phyloP scores from a whole-genome alignment of 345 rosid genomes.

The Zanthoxylum bungeanum region DNA sequence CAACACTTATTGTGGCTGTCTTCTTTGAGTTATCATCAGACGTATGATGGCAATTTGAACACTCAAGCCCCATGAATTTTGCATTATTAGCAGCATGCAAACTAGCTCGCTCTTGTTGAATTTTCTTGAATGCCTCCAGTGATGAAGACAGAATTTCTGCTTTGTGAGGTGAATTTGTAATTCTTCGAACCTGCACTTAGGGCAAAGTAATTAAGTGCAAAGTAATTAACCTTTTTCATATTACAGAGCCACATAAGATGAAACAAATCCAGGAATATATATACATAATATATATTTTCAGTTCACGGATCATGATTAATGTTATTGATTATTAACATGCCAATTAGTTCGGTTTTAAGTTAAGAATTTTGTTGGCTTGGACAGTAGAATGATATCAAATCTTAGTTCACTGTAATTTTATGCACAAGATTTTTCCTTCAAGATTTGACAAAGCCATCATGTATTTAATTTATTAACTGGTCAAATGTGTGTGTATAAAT shows the following conservation, averaged over 20 bases:
- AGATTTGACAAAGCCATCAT: background rate
- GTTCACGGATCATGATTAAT: background rate
- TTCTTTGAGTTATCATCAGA: slow-evolving; percentile 23
- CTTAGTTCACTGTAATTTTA: background rate
- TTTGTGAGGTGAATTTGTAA: slow-evolving; percentile 72
- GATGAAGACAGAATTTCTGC: slow-evolving; percentile 78
- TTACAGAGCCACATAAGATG: slow-evolving; percentile 13
- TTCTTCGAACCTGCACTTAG: slow-evolving; percentile 64
- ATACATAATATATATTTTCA: background rate
- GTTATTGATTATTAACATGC: background rate
- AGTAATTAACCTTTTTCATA: slow-evolving; percentile 21
- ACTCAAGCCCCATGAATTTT: slow-evolving; percentile 28
- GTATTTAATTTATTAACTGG: background rate
- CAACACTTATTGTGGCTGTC: slow-evolving; percentile 26
- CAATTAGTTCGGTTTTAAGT: background rate
- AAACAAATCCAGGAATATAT: background rate
- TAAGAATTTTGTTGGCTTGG: background rate
- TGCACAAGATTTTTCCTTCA: background rate
- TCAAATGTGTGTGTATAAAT: background rate
- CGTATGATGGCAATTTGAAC: slow-evolving; percentile 20
- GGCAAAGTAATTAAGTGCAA: too few relatives aligned
- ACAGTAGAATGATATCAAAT: background rate
- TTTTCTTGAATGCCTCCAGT: slow-evolving; percentile 66
- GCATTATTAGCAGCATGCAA: slow-evolving; percentile 20
- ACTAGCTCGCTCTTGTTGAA: slow-evolving; percentile 61